Percentiles rank a stretch among this genome's conserved stretches.
These are phyloP conservation scores for Chaetomiaceae sp. DNA, from an alignment of 2,329 filamentous ascomycete species.

Conservation along the genomic window DNA sequence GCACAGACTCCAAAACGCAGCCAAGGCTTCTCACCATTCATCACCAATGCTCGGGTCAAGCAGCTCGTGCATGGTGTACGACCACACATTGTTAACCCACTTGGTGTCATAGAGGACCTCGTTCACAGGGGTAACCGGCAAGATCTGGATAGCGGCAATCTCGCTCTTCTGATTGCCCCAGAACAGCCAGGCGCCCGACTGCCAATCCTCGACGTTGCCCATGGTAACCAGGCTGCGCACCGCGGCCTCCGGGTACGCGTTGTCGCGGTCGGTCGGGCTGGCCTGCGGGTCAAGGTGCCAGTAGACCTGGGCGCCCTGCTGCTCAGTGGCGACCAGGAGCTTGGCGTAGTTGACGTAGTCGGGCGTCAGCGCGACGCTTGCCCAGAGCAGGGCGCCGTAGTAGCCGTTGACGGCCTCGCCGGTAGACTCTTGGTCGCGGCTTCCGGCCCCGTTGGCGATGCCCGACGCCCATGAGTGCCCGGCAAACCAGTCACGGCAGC, in stretches of 20 bases:
- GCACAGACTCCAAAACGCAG: too few species aligned
- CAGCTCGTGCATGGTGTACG: constrained; percentile 1
- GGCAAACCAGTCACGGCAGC: background rate
- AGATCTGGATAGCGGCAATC: constrained; percentile 1
- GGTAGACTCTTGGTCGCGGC: background rate
- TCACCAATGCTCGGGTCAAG: background rate
- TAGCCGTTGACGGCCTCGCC: background rate
- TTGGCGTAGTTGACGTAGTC: background rate
- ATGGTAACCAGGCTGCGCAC: background rate
- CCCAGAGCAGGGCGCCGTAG: constrained; percentile 1
- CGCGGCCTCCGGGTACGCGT: background rate
- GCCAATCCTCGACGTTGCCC: background rate
- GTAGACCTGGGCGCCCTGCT: background rate
- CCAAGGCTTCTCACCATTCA: too few species aligned
- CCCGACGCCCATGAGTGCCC: background rate
- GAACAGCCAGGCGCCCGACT: background rate
- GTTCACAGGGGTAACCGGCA: background rate
- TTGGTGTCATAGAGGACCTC: background rate
- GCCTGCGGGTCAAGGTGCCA: background rate
- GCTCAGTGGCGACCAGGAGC: background rate
- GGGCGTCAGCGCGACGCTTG: background rate
- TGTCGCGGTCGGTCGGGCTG: background rate
- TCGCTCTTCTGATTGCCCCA: background rate
- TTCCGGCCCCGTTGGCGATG: background rate
- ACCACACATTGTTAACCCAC: background rate